Evolutionary conservation across 1,284 basidiomycete genomes (phyloP).

Genomic region (Tilletia indica): DNA sequence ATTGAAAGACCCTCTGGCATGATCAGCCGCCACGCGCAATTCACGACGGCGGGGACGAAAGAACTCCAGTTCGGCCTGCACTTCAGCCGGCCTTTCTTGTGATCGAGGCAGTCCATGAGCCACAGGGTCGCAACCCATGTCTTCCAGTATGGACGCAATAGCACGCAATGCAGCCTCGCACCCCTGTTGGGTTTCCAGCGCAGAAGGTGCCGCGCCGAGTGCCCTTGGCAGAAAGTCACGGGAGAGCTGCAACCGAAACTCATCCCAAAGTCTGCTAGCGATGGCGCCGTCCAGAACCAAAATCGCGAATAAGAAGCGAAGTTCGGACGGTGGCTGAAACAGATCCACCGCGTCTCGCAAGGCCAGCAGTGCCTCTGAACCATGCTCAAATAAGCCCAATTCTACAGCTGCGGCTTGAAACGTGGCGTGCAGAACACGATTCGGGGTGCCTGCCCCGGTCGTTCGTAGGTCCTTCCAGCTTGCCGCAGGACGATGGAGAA

Average conservation of each 20-base stretch:
- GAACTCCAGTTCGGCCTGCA: not conserved
- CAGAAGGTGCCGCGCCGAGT: not conserved
- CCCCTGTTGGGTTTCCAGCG: not conserved
- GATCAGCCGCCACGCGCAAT: not conserved
- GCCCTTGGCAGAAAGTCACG: not conserved
- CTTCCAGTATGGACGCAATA: not conserved
- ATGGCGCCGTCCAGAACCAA: not conserved
- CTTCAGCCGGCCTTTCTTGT: not conserved
- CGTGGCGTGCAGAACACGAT: not conserved
- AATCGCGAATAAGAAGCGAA: not conserved
- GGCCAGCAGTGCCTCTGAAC: not conserved
- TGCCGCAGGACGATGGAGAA: not conserved
- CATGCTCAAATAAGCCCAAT: not conserved
- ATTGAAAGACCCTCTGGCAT: not conserved
- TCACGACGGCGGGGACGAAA: not conserved
- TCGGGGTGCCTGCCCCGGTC: not conserved
- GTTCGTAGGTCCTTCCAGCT: not conserved
- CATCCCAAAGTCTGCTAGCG: not conserved
- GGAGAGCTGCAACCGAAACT: not conserved
- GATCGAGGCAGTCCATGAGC: not conserved
- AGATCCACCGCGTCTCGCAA: not conserved
- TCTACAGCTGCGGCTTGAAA: not conserved
- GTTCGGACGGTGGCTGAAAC: not conserved
- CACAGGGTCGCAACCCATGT: not conserved
- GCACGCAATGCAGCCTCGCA: not conserved